Base-by-base conservation (phyloP, 148 eudicot species). In the Diospyros lotus region DNA sequence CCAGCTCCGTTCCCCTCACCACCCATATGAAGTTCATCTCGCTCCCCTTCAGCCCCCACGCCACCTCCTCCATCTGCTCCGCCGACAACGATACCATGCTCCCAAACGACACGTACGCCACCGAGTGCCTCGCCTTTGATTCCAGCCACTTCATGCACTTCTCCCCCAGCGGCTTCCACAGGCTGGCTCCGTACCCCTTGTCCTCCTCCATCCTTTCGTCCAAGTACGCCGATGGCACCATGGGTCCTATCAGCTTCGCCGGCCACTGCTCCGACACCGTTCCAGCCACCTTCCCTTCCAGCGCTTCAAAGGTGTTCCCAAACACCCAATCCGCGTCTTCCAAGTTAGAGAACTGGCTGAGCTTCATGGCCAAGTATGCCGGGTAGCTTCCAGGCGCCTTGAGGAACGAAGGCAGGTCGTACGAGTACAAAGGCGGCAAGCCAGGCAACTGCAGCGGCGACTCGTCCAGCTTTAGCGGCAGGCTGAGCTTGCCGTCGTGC, bases 141-240 rank as follows among this genome's bases (percentile, higher is more conserved):
- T 86, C 46, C 43, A 88, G 84, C 88, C 88, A 88, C 6, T 78
- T 68, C 58, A 50, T 74, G 80, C 89, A 88, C 18, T 86, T 48
- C 18, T 80, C 76, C 62, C 79, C 73, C 0, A 71, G 82, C 38
- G 84, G 85, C 72, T 73, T 88, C 91, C 91, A 88, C 62, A 88
- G 77, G 54, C 82, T 86, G 15, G 86, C 84, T 18, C 84, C 89
- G 76, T 88, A 88, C 1, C 82, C 80, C 38, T 74, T 72, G 79
- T 88, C 91, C 13, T 74, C 83, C 72, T 84, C 80, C 3, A 88
- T 88, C 38, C 80, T 75, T 1, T 82, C 84, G 58, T 88, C 91
- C 59, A 86, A 70, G 81, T 86, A 86, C 62, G 80, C 58, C 41
- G 91, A 88, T 66, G 91, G 91, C 42, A 88, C 85, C 89, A 84